Base-by-base conservation (phyloP, 2,329 filamentous ascomycete genomes). In the Ramularia endophylla region DNA sequence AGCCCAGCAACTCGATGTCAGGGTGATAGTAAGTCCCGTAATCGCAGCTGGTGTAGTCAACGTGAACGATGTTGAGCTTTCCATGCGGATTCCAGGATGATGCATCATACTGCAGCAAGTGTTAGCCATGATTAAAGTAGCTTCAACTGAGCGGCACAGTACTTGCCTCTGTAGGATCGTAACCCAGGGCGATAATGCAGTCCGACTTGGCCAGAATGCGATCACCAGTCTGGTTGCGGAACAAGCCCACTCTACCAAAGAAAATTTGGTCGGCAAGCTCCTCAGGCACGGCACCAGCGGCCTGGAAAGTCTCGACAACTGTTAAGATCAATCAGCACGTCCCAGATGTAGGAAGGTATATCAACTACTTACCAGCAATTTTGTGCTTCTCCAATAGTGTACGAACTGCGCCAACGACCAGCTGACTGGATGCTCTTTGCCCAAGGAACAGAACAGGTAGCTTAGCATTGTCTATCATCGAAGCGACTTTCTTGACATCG, bases 301-400 rank as follows among this genome's bases (percentile, higher is more conserved):
- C 70, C 54, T 73, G 69, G 53, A 73, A 73, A 0, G 70, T 73
- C 54, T 73, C 70, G n/a, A 73, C 61, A 2, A 71, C 68, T 1
- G 11, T 6, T 25, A 6, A 25, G 22, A 25, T 6, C 22, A 11
- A 25, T 25, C 11, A 25, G 22, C 6, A 11, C 6, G 22, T 25
- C 6, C 11, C 22, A 25, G 22, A 11, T 11, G 11, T 25, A 6
- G 11, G 11, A 11, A 6, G 22, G 6, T 6, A 25, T 6, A 6
- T 25, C 11, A 11, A 25, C 6, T 25, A 25, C 22, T 25, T 11
- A 25, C 22, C 22, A 6, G 69, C 67, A 6, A 72, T 61, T 1
- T 66, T 66, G 46, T 65, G 61, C 34, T 62, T 65, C 6, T 53
- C 51, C 7, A 72, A 59, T 36, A 72, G 65, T 0, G 59, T 53